A percentile compares a stretch with the other conserved stretches of the same genome.
Evolutionary conservation across 306 rosid species (phyloP).

Genomic region (Castanospermum australe): DNA sequence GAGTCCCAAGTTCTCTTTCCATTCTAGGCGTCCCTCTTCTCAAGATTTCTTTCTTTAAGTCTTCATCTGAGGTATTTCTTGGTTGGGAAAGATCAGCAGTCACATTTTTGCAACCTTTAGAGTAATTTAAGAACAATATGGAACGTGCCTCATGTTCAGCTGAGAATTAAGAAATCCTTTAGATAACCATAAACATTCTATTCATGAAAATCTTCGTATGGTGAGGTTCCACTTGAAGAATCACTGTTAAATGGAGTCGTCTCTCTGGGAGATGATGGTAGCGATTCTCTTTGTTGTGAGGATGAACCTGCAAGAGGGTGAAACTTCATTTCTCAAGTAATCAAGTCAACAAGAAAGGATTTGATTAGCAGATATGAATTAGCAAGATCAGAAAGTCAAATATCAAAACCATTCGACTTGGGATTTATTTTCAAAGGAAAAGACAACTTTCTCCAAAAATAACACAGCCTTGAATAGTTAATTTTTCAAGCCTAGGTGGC

Average conservation of each 20-base stretch:
- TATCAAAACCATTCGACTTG: not conserved
- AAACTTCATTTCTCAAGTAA: conserved; percentile 31
- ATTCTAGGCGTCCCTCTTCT: conserved; percentile 8
- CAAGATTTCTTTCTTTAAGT: not conserved
- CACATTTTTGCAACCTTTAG: not conserved
- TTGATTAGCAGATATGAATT: not conserved
- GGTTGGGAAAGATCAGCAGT: conserved; percentile 14
- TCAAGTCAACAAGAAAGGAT: conserved; percentile 15
- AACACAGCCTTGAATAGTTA: not conserved
- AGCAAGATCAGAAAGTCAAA: conserved; percentile 6
- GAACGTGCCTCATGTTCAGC: not conserved
- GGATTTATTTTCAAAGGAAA: not conserved
- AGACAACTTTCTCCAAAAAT: not conserved
- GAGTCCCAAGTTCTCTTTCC: conserved; percentile 13
- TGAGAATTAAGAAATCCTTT: conserved; percentile 14
- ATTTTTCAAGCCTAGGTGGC: not conserved
- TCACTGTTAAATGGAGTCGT: conserved; percentile 79
- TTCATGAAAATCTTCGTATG: conserved; percentile 87
- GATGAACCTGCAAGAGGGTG: conserved; percentile 62
- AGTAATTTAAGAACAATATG: conserved; percentile 7
- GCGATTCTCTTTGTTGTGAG: conserved; percentile 80
- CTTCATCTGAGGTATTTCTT: conserved; percentile 21
- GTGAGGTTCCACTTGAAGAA: conserved; percentile 86
- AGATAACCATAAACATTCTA: conserved; percentile 30
- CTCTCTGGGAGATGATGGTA: conserved; percentile 85